Evolutionary conservation across 208 protist genomes (phyloP).

Genomic region (Leishmania aethiopica): DNA sequence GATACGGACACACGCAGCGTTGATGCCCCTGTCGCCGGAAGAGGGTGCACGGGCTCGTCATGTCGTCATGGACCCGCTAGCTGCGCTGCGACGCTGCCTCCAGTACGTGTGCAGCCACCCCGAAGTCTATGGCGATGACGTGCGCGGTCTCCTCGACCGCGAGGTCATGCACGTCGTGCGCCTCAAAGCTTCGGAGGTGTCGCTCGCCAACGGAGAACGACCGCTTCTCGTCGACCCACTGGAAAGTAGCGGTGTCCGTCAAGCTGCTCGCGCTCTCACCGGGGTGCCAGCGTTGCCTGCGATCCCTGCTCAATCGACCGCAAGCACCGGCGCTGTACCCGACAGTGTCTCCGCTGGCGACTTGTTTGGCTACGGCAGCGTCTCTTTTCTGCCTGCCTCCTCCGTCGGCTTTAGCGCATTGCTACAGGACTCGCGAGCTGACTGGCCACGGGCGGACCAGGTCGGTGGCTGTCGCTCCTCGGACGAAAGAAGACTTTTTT

Average conservation of each 20-base stretch:
- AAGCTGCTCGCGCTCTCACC: constrained; percentile 3
- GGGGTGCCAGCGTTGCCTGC: constrained; percentile 1
- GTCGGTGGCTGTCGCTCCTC: not conserved
- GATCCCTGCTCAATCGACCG: not conserved
- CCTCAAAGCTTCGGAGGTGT: constrained; percentile 72
- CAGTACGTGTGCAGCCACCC: constrained; percentile 76
- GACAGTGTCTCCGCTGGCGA: constrained; percentile 7
- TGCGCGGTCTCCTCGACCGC: constrained; percentile 64
- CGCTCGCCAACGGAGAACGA: constrained; percentile 39
- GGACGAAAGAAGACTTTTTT: not conserved
- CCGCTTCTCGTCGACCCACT: constrained; percentile 19
- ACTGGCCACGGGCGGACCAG: not conserved
- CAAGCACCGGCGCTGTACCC: not conserved
- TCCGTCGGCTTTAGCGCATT: constrained; percentile 45
- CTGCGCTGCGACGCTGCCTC: constrained; percentile 77
- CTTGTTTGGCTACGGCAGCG: constrained; percentile 43
- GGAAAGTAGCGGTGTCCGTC: constrained; percentile 11
- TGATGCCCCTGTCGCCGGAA: not conserved
- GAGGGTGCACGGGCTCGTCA: not conserved
- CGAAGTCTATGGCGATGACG: constrained; percentile 76
- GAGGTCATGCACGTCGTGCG: constrained; percentile 82
- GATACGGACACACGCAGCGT: not conserved
- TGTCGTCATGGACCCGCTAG: constrained; percentile 74
- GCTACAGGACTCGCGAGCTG: constrained; percentile 15
- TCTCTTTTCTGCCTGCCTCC: constrained; percentile 41